Evolutionary conservation across 306 rosid genomes (phyloP).

Genomic region (Pyrus pyrifolia): DNA sequence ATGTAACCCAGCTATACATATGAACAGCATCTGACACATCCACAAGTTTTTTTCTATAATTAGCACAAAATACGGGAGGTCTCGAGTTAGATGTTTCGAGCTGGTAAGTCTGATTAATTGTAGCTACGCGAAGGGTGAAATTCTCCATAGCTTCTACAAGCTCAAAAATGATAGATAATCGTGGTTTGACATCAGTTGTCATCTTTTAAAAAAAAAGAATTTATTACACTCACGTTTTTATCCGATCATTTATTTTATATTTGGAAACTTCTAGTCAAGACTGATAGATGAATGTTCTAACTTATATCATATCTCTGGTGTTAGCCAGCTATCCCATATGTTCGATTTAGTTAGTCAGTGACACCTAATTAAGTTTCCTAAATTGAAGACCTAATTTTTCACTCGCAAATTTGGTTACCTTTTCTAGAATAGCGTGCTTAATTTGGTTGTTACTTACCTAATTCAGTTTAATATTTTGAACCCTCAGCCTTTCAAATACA

Average conservation of each 20-base stretch:
- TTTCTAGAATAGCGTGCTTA: conserved; percentile 6
- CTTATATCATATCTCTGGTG: neutral
- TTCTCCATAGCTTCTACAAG: too few relatives aligned
- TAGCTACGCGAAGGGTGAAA: too few relatives aligned
- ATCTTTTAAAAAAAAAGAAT: too few relatives aligned
- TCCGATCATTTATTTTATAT: neutral
- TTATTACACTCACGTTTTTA: neutral
- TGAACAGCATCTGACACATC: neutral
- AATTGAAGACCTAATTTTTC: conserved; percentile 26
- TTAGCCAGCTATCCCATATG: neutral
- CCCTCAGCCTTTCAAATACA: conserved; percentile 24
- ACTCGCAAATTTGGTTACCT: neutral
- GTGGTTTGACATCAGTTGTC: too few relatives aligned
- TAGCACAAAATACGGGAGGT: neutral
- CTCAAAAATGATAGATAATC: too few relatives aligned
- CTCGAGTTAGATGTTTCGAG: too few relatives aligned
- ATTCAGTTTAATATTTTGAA: conserved; percentile 20
- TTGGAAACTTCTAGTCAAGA: neutral
- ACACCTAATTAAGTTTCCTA: conserved; percentile 19
- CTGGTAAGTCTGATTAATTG: too few relatives aligned
- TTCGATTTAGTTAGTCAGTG: neutral
- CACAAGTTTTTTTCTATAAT: neutral
- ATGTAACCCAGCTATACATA: neutral
- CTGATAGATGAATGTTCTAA: neutral
- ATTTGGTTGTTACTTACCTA: conserved; percentile 22